Percentiles rank a stretch among this genome's conserved stretches.
Evolutionary conservation across 1,139 yeast species (phyloP).

Genomic region (Yamadazyma diospyri): DNA sequence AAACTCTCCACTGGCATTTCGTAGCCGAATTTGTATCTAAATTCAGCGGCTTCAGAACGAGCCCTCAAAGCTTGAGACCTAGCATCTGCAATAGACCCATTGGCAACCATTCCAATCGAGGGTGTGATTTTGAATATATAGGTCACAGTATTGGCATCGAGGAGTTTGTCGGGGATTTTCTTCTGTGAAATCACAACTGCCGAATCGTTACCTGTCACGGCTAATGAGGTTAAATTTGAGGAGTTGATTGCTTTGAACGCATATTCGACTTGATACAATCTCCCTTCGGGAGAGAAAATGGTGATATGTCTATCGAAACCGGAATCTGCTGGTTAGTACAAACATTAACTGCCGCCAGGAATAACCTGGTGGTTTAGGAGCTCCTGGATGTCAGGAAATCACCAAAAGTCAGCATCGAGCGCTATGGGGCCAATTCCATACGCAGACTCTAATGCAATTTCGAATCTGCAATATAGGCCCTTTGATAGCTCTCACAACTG

Average conservation of each 20-base stretch:
- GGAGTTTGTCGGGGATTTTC: constrained; percentile 90
- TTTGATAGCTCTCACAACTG: too few species aligned
- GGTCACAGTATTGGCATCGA: constrained; percentile 82
- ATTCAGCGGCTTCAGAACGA: constrained; percentile 90
- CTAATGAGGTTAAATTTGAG: constrained; percentile 85
- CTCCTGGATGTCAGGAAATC: too few species aligned
- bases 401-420: too few species aligned
- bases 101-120: constrained; percentile 84
- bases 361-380: too few species aligned
- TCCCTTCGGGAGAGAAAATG: constrained; percentile 96
- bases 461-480: too few species aligned
- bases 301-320: constrained; percentile 99
- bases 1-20: constrained; percentile 95
- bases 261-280: constrained; percentile 94
- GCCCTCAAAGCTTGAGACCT: constrained; percentile 88
- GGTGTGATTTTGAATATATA: constrained; percentile 82
- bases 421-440: too few species aligned
- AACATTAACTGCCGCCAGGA: too few species aligned
- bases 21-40: constrained; percentile 89
- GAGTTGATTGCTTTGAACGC: constrained; percentile 97
- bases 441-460: too few species aligned
- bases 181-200: constrained; percentile 93
- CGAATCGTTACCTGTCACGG: constrained; percentile 80
- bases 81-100: constrained; percentile 97
- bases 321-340: constrained; percentile 41